Evolutionary conservation across 306 rosid genomes (phyloP).

Genomic region (Vachellia collinsii): DNA sequence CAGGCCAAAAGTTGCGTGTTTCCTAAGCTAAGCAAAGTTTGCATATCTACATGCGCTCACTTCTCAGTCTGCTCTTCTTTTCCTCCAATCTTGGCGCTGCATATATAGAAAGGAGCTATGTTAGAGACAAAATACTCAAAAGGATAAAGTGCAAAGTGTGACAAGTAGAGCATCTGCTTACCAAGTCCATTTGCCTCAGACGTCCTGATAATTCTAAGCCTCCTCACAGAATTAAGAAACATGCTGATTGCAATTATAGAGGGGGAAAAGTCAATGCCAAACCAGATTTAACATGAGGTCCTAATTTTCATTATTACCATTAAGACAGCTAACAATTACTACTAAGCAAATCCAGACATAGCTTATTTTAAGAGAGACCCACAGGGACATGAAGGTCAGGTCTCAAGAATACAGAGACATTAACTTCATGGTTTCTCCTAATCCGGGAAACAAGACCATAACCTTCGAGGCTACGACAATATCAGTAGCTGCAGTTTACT

Average conservation of each 20-base stretch:
- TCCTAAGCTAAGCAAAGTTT: slow-evolving; percentile 37
- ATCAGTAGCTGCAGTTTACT: not conserved
- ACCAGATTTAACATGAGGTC: not conserved
- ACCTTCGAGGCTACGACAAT: not conserved
- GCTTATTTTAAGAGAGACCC: not conserved
- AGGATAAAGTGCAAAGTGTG: slow-evolving; percentile 3
- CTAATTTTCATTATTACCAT: not conserved
- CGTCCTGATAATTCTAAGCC: slow-evolving; percentile 89
- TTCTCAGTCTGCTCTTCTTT: slow-evolving; percentile 60
- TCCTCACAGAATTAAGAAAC: slow-evolving; percentile 78
- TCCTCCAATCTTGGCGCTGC: slow-evolving; percentile 77
- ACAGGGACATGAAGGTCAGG: not conserved
- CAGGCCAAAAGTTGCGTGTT: slow-evolving; percentile 35
- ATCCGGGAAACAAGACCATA: not conserved
- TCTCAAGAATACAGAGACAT: not conserved
- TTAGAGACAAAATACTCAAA: slow-evolving; percentile 26
- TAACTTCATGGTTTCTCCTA: not conserved
- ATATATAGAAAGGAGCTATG: slow-evolving; percentile 29
- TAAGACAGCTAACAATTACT: slow-evolving; percentile 25
- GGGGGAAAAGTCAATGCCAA: slow-evolving; percentile 21
- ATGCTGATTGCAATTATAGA: slow-evolving; percentile 59
- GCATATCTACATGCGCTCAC: slow-evolving; percentile 51
- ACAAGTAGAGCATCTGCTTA: slow-evolving; percentile 42
- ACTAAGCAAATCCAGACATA: not conserved
- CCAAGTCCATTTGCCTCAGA: slow-evolving; percentile 82